Evolutionary conservation across 768 basidiomycete genomes (phyloP), one percentile per base, ranked within the genome.

Genomic region (Kwoniella sp.): DNA sequence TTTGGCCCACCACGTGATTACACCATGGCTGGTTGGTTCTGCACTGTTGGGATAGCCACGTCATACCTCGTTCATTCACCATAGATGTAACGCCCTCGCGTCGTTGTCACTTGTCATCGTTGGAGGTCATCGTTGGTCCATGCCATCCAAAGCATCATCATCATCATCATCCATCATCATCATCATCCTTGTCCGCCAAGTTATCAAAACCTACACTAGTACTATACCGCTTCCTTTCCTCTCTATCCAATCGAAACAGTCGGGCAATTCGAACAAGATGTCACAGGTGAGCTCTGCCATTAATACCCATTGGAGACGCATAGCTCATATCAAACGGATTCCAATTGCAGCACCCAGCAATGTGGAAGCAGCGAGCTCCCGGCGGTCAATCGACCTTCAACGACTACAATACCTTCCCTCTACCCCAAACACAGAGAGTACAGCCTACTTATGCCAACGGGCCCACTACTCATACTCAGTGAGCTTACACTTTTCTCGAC

Each of bases 381-480:
- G 49, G 65, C 1, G 49, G 65, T 1, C 60, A 89, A 79, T 90
- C 92, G 68, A 82, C 85, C 21, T 81, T 87, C 69, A 91, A 94
- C 82, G 83, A 85, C 55, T 88, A 89, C 79, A 85, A 84, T 64
- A 90, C 91, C 7, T 89, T 87, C 77, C 91, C 91, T 27, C 82
- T 91, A 64, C 84, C 86, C 29, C 62, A 64, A 21, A 64, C 62
- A 12, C 55, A 64, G 30, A 40, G 62, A 24, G 47, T 40, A 44
- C 47, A 64, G 21, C 44, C 47, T 74, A 85, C 85, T 63, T 84
- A 87, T 47, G 61, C 64, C 51, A 59, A 60, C 22, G 66, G 62
- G 44, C 55, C 69, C 1, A 40, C 65, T 1, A 87, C 92, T 73
- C 88, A 82, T 67, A 97, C 93, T 27, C 91, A 92, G 90, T 91